phyloP scores from a whole-genome alignment of 148 eudicot genomes.

The Spergularia bocconei region DNA sequence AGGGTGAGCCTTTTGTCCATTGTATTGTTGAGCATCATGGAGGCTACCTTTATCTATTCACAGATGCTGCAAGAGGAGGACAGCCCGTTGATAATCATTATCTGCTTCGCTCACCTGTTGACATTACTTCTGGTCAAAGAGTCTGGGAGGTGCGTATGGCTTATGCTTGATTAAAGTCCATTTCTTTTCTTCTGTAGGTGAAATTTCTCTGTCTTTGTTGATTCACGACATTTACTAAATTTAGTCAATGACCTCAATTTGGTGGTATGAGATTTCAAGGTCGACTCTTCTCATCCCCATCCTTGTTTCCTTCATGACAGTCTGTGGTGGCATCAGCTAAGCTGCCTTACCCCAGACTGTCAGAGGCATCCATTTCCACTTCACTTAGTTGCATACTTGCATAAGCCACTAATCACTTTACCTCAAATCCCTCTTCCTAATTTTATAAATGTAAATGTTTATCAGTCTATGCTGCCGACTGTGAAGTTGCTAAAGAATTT shows the following conservation, averaged over 20 bases:
- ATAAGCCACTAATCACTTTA: background rate
- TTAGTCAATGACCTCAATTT: background rate
- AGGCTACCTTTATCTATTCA: slow-evolving; percentile 76
- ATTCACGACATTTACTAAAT: background rate
- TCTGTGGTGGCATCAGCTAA: background rate
- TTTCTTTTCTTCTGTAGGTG: background rate
- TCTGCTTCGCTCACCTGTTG: slow-evolving; percentile 63
- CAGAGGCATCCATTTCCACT: background rate
- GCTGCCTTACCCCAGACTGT: background rate
- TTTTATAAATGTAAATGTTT: too few relatives aligned
- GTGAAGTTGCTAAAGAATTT: background rate
- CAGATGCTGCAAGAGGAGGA: slow-evolving; percentile 65
- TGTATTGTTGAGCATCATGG: slow-evolving; percentile 90
- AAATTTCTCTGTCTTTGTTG: background rate
- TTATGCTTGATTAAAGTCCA: background rate
- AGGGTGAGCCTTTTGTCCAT: slow-evolving; percentile 65
- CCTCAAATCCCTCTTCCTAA: too few relatives aligned
- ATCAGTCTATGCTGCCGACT: background rate
- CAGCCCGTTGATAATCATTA: slow-evolving; percentile 72
- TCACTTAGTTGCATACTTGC: too few relatives aligned
- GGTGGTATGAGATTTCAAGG: background rate
- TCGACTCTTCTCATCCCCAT: background rate
- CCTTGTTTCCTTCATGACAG: background rate
- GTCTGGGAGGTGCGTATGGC: slow-evolving; percentile 66
- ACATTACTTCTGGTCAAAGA: slow-evolving; percentile 43